A percentile compares a stretch with the other conserved stretches of the same genome.
These are phyloP conservation scores for Aspergillus piperis DNA, from an alignment of 2,329 filamentous ascomycete genomes.

Conservation along the genomic window DNA sequence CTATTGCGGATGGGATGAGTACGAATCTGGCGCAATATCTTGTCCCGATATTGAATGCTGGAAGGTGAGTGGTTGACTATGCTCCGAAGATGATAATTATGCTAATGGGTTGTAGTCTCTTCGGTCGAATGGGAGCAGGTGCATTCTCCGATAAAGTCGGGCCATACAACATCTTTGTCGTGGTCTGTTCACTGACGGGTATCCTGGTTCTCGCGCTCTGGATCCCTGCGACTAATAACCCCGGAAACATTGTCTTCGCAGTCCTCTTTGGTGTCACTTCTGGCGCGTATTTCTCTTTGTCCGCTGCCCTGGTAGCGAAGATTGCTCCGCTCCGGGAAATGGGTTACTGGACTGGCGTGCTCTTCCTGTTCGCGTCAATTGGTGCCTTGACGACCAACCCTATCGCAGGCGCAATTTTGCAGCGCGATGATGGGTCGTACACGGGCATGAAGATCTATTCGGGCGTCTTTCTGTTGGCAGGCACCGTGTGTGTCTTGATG, in stretches of 20 bases:
- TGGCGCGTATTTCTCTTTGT: constrained; percentile 8
- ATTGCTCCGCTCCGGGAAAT: constrained; percentile 6
- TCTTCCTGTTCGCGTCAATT: constrained; percentile 8
- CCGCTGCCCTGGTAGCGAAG: constrained; percentile 3
- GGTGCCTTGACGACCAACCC: constrained; percentile 8
- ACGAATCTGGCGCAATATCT: not conserved
- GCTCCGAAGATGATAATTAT: too few species aligned
- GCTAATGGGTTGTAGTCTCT: not conserved
- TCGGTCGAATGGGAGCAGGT: constrained; percentile 6
- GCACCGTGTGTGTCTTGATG: constrained; percentile 1
- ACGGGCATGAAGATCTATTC: constrained; percentile 9
- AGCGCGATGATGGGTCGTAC: constrained; percentile 1
- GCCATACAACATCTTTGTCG: constrained; percentile 7
- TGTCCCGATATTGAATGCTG: constrained; percentile 8
- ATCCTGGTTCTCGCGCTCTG: constrained; percentile 11
- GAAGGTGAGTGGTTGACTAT: not conserved
- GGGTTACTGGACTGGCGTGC: constrained; percentile 8
- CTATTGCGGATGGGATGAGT: constrained; percentile 4
- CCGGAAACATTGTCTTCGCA: constrained; percentile 2
- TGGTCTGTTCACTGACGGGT: not conserved
- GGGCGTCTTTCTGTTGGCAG: not conserved
- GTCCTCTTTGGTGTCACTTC: constrained; percentile 7
- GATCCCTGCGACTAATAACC: constrained; percentile 4
- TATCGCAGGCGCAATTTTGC: constrained; percentile 9
- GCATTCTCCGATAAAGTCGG: constrained; percentile 8